Evolutionary conservation across 1,139 yeast genomes (phyloP).

Genomic region (Suzukiozyma palmioleophila): DNA sequence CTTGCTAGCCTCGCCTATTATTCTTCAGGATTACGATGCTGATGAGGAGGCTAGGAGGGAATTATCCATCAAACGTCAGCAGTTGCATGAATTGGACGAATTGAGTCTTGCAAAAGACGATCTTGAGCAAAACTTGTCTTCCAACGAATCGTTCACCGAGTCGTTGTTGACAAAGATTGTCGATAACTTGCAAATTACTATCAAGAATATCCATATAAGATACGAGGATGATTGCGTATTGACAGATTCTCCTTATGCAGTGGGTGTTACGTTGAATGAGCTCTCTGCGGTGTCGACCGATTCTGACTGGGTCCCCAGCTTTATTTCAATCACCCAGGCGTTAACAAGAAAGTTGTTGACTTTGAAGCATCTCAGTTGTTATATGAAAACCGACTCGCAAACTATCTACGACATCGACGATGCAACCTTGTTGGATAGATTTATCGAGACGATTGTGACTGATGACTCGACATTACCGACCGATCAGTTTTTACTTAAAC

Average conservation of each 20-base stretch:
- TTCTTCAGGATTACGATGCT: constrained; percentile 48
- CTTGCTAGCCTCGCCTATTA: constrained; percentile 71
- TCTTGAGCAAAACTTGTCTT: constrained; percentile 39
- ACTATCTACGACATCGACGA: constrained; percentile 46
- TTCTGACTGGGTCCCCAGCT: constrained; percentile 78
- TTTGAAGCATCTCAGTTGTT: constrained; percentile 69
- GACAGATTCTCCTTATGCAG: constrained; percentile 69
- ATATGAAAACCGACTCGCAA: constrained; percentile 74
- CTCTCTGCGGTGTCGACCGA: constrained; percentile 91
- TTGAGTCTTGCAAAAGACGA: constrained; percentile 37
- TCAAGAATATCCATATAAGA: constrained; percentile 84
- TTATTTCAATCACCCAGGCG: constrained; percentile 66
- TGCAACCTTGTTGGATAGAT: constrained; percentile 39
- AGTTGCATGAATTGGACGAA: constrained; percentile 66
- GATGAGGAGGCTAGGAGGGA: constrained; percentile 68
- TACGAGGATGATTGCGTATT: constrained; percentile 77
- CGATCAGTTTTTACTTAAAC: constrained; percentile 69
- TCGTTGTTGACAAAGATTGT: constrained; percentile 83
- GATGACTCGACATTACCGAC: constrained; percentile 14
- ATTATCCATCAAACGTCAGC: constrained; percentile 60
- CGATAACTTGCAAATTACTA: constrained; percentile 90
- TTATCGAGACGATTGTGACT: constrained; percentile 24
- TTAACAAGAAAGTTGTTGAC: constrained; percentile 76
- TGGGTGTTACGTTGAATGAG: constrained; percentile 81
- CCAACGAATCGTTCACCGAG: constrained; percentile 80